Evolutionary conservation across 257 asterid species (phyloP).

Genomic region (Nicotiana noctiflora): DNA sequence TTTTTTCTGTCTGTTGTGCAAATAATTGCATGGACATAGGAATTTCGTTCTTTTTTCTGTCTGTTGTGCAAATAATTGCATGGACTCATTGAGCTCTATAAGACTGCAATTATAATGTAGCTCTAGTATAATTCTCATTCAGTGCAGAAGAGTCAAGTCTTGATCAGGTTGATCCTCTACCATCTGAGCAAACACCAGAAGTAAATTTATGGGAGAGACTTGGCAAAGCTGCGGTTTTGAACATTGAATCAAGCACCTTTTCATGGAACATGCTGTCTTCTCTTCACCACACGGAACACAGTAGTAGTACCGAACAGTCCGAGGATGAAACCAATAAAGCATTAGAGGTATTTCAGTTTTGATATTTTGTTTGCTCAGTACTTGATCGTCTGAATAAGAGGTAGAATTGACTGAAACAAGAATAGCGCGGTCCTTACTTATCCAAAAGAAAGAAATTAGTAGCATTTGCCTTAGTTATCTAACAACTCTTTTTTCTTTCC

Average conservation of each 20-base stretch:
- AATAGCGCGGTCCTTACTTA: neutral
- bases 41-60: neutral
- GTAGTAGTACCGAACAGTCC: constrained; percentile 77
- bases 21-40: neutral
- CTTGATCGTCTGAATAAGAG: neutral
- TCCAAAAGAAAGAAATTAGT: neutral
- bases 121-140: constrained; percentile 20
- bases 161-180: constrained; percentile 39
- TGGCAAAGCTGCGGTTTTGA: constrained; percentile 73
- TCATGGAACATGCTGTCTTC: constrained; percentile 85
- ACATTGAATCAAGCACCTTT: constrained; percentile 76
- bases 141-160: constrained; percentile 55
- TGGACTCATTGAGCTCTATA: neutral
- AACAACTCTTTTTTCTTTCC: neutral
- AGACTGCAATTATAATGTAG: constrained; percentile 6
- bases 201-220: constrained; percentile 88
- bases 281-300: constrained; percentile 89
- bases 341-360: constrained; percentile 54
- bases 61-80: neutral
- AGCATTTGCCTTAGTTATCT: neutral
- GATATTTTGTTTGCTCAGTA: neutral
- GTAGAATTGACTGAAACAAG: constrained; percentile 4
- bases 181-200: constrained; percentile 62
- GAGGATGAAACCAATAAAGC: constrained; percentile 92
- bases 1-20: neutral